Percentiles rank a stretch among this genome's conserved stretches.
Conservation (phyloP, 2,329 filamentous ascomycete species). For the Fusarium staphyleae region DNA sequence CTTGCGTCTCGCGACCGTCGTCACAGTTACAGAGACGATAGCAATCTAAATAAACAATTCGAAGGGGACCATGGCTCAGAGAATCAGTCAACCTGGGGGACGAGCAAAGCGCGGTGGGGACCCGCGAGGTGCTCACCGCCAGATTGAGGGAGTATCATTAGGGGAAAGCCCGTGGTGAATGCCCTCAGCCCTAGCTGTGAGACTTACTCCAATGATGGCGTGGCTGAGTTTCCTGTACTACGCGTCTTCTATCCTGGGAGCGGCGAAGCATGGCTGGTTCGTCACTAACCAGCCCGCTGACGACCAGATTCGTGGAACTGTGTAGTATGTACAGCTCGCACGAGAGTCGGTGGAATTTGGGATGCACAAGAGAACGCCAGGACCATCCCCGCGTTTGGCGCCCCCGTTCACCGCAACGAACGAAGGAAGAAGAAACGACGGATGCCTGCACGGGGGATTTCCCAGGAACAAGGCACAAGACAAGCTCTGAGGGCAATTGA, state of each 20-base stretch:
- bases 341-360: background rate
- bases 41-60: constrained; percentile 30
- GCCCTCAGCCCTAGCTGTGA: constrained; percentile 30
- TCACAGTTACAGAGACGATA: constrained; percentile 31
- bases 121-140: constrained; percentile 27
- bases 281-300: background rate
- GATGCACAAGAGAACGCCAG: constrained; percentile 20
- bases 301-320: background rate
- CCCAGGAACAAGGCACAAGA: constrained; percentile 17
- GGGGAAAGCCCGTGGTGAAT: constrained; percentile 29
- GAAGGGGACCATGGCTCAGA: background rate
- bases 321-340: background rate
- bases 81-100: constrained; percentile 27
- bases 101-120: constrained; percentile 10
- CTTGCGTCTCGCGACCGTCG: constrained; percentile 18
- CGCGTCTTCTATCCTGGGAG: constrained; percentile 32
- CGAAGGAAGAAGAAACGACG: constrained; percentile 18
- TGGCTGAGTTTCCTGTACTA: constrained; percentile 24
- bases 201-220: constrained; percentile 7
- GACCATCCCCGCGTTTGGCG: constrained; percentile 41
- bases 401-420: constrained; percentile 12
- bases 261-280: constrained; percentile 23
- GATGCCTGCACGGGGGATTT: constrained; percentile 26
- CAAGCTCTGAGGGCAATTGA: constrained; percentile 21
- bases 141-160: constrained; percentile 2